Base-by-base conservation (phyloP, 2,329 filamentous ascomycete genomes). In the Trichoderma gracile region DNA sequence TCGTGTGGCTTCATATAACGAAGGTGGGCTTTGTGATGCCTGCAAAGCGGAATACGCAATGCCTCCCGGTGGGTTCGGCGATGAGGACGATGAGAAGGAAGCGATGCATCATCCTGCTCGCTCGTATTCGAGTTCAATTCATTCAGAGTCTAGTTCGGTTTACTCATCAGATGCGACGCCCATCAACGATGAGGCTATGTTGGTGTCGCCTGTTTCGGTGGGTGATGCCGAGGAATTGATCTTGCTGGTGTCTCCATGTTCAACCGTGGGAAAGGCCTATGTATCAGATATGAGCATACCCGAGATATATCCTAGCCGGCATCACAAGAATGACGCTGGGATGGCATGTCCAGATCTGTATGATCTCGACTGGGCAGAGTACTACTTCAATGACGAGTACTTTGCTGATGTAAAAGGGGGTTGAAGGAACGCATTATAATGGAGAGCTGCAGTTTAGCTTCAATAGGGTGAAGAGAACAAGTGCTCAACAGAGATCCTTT, bases 351-450 rank as follows among this genome's bases (percentile, higher is more conserved):
- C 8, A 1, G 68, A 70, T 12, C 66, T 72, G 1, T 72, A 71
- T 33, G 70, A 73, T 8, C 68, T 71, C n/a, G 68, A 70, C 3
- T 74, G 72, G 73, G 71, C 71, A 1, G 73, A 74, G 33, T 74
- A 75, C 21, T 75, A 75, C 55, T 74, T 75, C 66, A 72, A 74
- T 27, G 62, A 72, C 7, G n/a, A 2, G 10, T 54, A 65, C 8
- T 54, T 59, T 49, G 17, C 1, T 21, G 5, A 9, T 8, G 5
- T 23, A 21, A 42, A 14, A 40, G n/a, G 15, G 17, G 8, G 6
- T 14, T 38, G 33, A 3, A 5, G 33, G 0, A 7, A 40, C 40
- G 2, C 33, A 30, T 10, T 12, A 19, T n/a, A n/a, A 19, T 12
- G 8, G 8, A 27, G 12, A 7, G 15, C 14, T n/a, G 25, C 7